Base-by-base conservation (phyloP, 2,329 filamentous ascomycete species). In the Elsinoe arachidis region DNA sequence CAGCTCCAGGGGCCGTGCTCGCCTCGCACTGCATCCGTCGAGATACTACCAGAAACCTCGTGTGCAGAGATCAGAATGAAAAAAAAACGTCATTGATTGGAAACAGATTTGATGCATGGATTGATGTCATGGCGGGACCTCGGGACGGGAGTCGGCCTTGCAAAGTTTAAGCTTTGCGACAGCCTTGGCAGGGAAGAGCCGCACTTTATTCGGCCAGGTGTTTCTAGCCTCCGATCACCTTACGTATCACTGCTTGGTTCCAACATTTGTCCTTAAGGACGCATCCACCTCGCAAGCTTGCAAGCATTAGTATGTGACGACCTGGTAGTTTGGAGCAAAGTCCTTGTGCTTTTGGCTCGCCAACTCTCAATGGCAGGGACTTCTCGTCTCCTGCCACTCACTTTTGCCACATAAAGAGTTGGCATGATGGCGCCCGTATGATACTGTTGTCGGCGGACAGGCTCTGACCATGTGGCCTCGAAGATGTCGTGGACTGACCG, bases 111-210 rank as follows among this genome's bases (percentile, higher is more conserved):
- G 21, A 46, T 23, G 41, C 9, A 23, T 9, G 19, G 12, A n/a
- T 38, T 53, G 49, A 53, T 53, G 49, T 53, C 49, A 53, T 53
- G 34, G 49, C 35, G 49, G 6, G 14, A 53, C 7, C 26, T 30
- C 26, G 26, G 26, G 26, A 30, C 26, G 26, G 26, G 26, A 30
- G 26, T 30, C 26, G 26, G 26, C 7, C 26, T 9, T 9, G 26
- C 26, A 7, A 39, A 17, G 10, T 53, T 53, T 39, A 39, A 53
- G 34, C 34, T 35, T 53, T 26, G 33, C 26, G 15, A n/a, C 4
- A 7, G 46, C 26, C 46, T 51, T 51, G 46, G 46, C 26, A 11
- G 3, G 2, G 14, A 11, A 38, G 49, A 53, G 49, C 49, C 49
- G 49, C 49, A 53, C 19, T 19, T 53, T 53, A 15, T 17, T 23